phyloP scores from a whole-genome alignment of 148 eudicot species.

The Talinum fruticosum region DNA sequence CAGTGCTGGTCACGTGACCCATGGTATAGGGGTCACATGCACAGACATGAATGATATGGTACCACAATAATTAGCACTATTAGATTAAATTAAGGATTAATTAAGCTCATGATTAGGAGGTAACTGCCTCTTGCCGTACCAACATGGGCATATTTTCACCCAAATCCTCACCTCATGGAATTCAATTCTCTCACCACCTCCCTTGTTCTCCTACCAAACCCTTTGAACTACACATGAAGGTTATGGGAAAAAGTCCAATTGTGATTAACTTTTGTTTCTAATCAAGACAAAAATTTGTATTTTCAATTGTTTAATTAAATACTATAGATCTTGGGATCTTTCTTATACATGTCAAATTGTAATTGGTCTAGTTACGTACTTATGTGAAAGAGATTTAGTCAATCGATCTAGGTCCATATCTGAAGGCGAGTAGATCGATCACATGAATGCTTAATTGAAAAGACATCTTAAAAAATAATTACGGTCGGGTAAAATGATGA shows the following conservation, averaged over 20 bases:
- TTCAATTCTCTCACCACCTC: neutral
- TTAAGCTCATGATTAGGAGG: slow-evolving; percentile 18
- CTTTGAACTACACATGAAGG: neutral
- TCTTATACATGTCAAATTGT: too few relatives aligned
- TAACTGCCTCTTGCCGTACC: slow-evolving; percentile 22
- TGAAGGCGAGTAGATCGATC: too few relatives aligned
- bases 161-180: neutral
- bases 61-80: neutral
- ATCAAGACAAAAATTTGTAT: too few relatives aligned
- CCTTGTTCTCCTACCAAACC: neutral
- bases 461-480: too few relatives aligned
- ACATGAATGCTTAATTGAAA: too few relatives aligned
- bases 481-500: too few relatives aligned
- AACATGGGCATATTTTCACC: slow-evolving; percentile 12
- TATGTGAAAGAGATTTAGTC: too few relatives aligned
- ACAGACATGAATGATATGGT: neutral
- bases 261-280: neutral
- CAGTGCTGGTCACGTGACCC: slow-evolving; percentile 16
- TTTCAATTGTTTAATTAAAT: too few relatives aligned
- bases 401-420: too few relatives aligned
- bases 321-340: too few relatives aligned
- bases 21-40: slow-evolving; percentile 3
- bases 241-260: too few relatives aligned
- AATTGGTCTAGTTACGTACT: too few relatives aligned
- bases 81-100: slow-evolving; percentile 2